Evolutionary conservation across 345 rosid genomes (phyloP).

Genomic region (Moringa oleifera): DNA sequence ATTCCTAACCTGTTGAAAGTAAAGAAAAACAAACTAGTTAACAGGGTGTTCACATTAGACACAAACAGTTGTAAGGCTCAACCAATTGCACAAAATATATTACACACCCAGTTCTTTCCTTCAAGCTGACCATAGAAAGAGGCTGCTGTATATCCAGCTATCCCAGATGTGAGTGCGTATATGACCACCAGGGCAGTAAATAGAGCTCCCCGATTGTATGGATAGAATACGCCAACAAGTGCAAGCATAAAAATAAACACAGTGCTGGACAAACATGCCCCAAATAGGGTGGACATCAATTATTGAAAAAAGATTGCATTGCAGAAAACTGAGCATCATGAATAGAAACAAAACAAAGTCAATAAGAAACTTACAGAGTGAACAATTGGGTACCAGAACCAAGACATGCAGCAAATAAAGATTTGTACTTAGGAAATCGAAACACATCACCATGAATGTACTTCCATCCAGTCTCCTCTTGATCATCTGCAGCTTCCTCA

Average conservation of each 20-base stretch:
- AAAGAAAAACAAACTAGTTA: constrained; percentile 3
- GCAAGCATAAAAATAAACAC: constrained; percentile 78
- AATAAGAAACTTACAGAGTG: constrained; percentile 52
- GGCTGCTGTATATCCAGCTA: constrained; percentile 77
- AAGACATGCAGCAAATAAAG: constrained; percentile 71
- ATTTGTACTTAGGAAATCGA: constrained; percentile 63
- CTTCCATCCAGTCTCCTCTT: constrained; percentile 93
- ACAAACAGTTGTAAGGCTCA: neutral
- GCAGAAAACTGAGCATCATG: constrained; percentile 1
- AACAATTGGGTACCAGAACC: constrained; percentile 81
- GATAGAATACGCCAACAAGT: constrained; percentile 87
- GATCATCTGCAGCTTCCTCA: constrained; percentile 86
- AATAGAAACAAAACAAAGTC: neutral
- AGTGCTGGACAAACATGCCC: constrained; percentile 36
- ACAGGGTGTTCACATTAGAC: neutral
- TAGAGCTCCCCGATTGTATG: constrained; percentile 89
- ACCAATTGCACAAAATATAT: neutral
- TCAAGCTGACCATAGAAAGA: constrained; percentile 91
- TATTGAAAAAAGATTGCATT: neutral
- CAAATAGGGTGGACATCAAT: constrained; percentile 2
- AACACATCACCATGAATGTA: constrained; percentile 85
- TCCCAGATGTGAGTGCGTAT: constrained; percentile 86
- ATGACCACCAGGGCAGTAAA: constrained; percentile 86
- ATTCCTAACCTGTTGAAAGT: constrained; percentile 61
- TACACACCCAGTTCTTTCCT: constrained; percentile 77